Evolutionary conservation across 1,284 basidiomycete genomes (phyloP).

Genomic region (Rhodotorula sp.): DNA sequence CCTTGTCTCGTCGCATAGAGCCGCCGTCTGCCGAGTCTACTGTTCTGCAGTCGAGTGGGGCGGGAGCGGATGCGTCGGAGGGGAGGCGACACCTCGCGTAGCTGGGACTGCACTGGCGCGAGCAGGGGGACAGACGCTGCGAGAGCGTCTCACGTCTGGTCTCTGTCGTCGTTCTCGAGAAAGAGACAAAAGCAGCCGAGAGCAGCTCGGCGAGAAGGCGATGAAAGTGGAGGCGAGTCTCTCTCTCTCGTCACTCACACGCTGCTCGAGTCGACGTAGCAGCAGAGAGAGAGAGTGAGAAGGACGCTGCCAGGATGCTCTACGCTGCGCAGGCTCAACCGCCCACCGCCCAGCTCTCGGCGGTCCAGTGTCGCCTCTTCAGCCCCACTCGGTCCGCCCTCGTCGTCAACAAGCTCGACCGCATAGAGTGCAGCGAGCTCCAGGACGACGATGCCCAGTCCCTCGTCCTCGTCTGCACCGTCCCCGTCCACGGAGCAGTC

Average conservation of each 20-base stretch:
- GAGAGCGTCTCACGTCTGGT: too few species aligned
- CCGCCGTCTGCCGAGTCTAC: neutral
- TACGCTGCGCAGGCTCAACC: conserved; percentile 36
- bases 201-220: neutral
- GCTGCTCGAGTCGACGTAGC: too few species aligned
- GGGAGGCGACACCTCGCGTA: neutral
- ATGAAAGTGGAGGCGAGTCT: neutral
- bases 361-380: conserved; percentile 33
- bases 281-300: too few species aligned
- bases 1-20: neutral
- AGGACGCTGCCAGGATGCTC: conserved; percentile 24
- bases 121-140: neutral
- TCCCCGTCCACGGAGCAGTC: conserved; percentile 31
- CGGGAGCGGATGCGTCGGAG: neutral
- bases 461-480: conserved; percentile 13
- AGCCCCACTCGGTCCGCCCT: conserved; percentile 8
- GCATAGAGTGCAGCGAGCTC: conserved; percentile 30
- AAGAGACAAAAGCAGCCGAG: neutral
- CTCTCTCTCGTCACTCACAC: neutral
- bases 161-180: neutral
- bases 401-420: conserved; percentile 39
- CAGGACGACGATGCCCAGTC: neutral
- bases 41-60: neutral
- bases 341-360: conserved; percentile 34
- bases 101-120: too few species aligned